Evolutionary conservation across 306 rosid species (phyloP).

Genomic region (Vigna reflexopilosa): DNA sequence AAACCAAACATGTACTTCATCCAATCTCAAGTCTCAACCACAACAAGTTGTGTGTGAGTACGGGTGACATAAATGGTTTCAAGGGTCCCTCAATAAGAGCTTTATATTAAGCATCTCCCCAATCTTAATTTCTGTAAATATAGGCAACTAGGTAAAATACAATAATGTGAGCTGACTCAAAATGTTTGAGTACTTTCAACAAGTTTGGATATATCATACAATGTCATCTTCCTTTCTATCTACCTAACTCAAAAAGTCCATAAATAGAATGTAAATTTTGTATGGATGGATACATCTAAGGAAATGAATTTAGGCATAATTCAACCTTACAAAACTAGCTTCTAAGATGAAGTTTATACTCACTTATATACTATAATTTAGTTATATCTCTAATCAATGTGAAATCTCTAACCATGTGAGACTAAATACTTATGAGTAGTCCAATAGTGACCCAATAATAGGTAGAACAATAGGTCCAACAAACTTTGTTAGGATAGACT

Average conservation of each 20-base stretch:
- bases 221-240: neutral
- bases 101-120: neutral
- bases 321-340: no score
- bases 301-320: no score
- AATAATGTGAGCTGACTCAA: no score
- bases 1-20: neutral
- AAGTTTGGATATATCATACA: neutral
- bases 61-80: neutral
- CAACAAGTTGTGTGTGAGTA: neutral
- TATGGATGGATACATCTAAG: neutral
- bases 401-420: no score
- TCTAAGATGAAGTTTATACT: no score
- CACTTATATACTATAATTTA: no score
- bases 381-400: no score
- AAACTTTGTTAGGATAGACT: no score
- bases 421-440: no score
- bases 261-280: neutral
- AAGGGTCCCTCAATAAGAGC: neutral
- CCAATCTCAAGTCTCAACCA: slow-evolving; percentile 4
- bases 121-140: neutral
- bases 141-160: neutral
- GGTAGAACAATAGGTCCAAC: no score
- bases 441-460: no score
- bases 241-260: neutral
- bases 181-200: neutral